Base-by-base conservation (phyloP, 2,329 filamentous ascomycete genomes). In the Diaporthe vexans region DNA sequence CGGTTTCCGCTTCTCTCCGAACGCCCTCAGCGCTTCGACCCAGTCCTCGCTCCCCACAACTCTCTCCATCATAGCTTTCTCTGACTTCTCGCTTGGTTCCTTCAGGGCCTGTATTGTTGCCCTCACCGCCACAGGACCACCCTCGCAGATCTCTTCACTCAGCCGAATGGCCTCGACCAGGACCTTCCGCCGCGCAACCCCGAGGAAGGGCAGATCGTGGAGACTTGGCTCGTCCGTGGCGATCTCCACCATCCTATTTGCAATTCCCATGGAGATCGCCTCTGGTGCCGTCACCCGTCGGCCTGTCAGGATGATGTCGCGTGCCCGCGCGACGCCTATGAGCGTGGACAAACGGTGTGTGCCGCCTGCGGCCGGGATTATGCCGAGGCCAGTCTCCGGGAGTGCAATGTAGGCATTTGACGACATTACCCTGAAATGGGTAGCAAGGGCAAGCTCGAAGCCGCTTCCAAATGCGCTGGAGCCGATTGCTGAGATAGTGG, bases 341-440 rank as follows among this genome's bases (percentile, higher is more conserved):
- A 99, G 85, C 9, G 89, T 90, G 1, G 95, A 94, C 0, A 99
- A 91, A 7, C 97, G 92, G 83, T 95, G 94, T 0, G 96, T 98
- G 75, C 96, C 97, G 58, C 97, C 97, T 3, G 96, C 97, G 74
- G 97, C 97, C 3, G 97, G 97, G 77, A 98, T 94, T 82, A 99
- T 98, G 72, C 94, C 97, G 2, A 99, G 90, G 2, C 95, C 90
- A 1, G 97, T 98, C 83, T 99, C 97, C 1, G 97, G 97, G 8
- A 98, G 91, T 0, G 92, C 95, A 71, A 99, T 91, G 33, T 88
- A 86, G 15, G 95, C 94, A 46, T 92, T 94, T 43, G 94, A 95
- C 35, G 92, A 90, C 78, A 98, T 92, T 71, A 99, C 92, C 77
- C 97, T 94, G 83, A 99, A 91, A 83, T 97, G 92, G 1, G 95